Percentiles rank a stretch among this genome's conserved stretches.
These are phyloP conservation scores for Tylopilus sp. DNA, from an alignment of 768 basidiomycete species.

Conservation along the genomic window DNA sequence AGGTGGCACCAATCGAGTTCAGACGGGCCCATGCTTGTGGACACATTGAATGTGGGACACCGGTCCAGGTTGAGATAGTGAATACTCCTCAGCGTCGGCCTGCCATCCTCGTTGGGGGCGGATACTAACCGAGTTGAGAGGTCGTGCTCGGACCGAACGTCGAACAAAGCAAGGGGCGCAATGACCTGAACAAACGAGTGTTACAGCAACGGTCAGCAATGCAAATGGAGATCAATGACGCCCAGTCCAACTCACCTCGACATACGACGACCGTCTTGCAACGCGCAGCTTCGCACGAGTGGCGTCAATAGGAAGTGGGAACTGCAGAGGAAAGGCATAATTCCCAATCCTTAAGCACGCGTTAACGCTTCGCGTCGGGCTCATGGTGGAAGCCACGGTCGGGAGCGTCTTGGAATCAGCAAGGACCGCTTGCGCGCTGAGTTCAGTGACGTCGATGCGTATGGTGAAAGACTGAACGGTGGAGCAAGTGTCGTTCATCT, in stretches of 20 bases:
- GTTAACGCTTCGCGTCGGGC: neutral
- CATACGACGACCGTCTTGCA: slow-evolving; percentile 53
- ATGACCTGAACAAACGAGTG: slow-evolving; percentile 13
- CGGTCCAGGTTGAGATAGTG: slow-evolving; percentile 37
- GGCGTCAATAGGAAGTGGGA: slow-evolving; percentile 45
- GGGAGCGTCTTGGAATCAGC: slow-evolving; percentile 6
- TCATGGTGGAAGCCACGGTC: neutral
- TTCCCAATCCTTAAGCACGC: slow-evolving; percentile 14
- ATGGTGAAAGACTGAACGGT: slow-evolving; percentile 12
- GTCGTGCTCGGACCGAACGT: slow-evolving; percentile 17
- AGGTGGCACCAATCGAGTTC: slow-evolving; percentile 28
- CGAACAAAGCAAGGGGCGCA: slow-evolving; percentile 12
- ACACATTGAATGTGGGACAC: slow-evolving; percentile 30
- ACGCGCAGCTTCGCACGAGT: slow-evolving; percentile 37
- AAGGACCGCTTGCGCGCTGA: slow-evolving; percentile 13
- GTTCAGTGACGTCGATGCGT: slow-evolving; percentile 20
- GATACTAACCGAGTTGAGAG: slow-evolving; percentile 29
- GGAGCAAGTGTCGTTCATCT: slow-evolving; percentile 12
- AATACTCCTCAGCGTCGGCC: slow-evolving; percentile 33
- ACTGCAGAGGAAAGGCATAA: slow-evolving; percentile 28
- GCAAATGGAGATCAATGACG: neutral
- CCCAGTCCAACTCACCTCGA: slow-evolving; percentile 29
- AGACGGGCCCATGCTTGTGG: slow-evolving; percentile 7
- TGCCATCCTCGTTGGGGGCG: neutral
- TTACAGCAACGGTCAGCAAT: neutral